These are phyloP conservation scores for Lactarius evosmus DNA, from an alignment of 768 basidiomycete genomes.

Conservation along the genomic window DNA sequence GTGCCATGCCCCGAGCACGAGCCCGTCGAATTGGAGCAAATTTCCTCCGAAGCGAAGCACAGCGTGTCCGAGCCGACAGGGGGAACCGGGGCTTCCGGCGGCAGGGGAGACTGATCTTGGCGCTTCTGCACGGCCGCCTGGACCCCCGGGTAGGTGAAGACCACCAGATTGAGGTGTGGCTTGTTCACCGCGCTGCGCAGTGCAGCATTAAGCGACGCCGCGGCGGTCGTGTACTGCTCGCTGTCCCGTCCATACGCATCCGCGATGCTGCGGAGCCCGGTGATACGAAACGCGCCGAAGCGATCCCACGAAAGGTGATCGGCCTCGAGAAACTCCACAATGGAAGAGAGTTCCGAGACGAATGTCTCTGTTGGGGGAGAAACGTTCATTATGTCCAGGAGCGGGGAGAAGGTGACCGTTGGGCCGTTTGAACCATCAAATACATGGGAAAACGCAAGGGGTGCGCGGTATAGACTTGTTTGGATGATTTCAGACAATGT, in stretches of 20 bases:
- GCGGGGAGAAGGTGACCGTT: conserved; percentile 33
- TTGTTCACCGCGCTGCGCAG: conserved; percentile 45
- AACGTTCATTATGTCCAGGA: conserved; percentile 43
- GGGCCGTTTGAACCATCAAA: conserved; percentile 37
- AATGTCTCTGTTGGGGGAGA: conserved; percentile 41
- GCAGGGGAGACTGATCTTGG: conserved; percentile 40
- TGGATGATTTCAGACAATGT: conserved; percentile 53
- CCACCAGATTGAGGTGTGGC: conserved; percentile 45
- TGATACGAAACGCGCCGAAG: conserved; percentile 65
- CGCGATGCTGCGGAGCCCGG: conserved; percentile 49
- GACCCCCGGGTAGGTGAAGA: conserved; percentile 47
- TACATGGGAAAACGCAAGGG: conserved; percentile 54
- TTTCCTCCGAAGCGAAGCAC: conserved; percentile 54
- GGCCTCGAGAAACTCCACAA: conserved; percentile 52
- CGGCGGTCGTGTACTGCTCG: conserved; percentile 51
- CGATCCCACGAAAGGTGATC: conserved; percentile 39
- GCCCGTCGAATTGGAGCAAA: conserved; percentile 60
- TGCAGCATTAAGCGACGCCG: conserved; percentile 45
- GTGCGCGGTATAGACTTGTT: conserved; percentile 57
- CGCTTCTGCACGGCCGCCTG: conserved; percentile 35
- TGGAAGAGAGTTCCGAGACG: conserved; percentile 42
- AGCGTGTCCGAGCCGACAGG: conserved; percentile 59
- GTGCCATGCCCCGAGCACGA: conserved; percentile 68
- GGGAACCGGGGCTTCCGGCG: conserved; percentile 46
- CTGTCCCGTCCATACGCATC: conserved; percentile 47